Evolutionary conservation across 2,329 filamentous ascomycete species (phyloP).

Genomic region (Triangularia verruculosa): DNA sequence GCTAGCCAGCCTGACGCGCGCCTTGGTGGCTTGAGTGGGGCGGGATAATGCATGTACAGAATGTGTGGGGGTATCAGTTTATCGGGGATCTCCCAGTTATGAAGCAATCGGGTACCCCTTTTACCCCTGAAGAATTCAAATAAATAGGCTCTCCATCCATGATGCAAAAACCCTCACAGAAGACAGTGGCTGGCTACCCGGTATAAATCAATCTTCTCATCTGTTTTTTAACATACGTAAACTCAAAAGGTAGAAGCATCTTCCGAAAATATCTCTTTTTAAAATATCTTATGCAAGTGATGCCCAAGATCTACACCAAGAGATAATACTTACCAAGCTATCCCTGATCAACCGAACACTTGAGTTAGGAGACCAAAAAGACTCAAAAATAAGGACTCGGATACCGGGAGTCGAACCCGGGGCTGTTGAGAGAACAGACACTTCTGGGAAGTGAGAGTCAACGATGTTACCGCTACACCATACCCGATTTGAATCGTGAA

Average conservation of each 20-base stretch:
- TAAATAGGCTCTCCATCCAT: background rate
- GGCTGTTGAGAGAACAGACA: background rate
- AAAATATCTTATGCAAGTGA: background rate
- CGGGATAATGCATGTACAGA: too few species aligned
- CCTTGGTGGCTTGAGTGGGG: background rate
- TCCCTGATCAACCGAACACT: background rate
- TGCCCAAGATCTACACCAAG: background rate
- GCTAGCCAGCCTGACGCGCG: background rate
- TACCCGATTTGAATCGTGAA: background rate
- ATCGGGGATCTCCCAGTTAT: background rate
- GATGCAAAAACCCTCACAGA: too few species aligned
- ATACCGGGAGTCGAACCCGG: background rate
- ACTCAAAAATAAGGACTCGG: background rate
- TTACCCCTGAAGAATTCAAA: background rate
- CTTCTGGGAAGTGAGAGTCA: background rate
- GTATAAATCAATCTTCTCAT: too few species aligned
- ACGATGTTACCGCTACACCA: background rate
- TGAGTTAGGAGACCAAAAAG: background rate
- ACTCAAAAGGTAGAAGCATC: too few species aligned
- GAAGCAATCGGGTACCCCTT: background rate
- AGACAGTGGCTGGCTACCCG: too few species aligned
- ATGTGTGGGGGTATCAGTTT: background rate
- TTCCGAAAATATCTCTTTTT: too few species aligned
- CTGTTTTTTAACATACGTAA: too few species aligned
- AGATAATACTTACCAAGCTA: background rate